Evolutionary conservation across 768 basidiomycete species (phyloP), one percentile per base, ranked within the genome.

Genomic region (Amanita molliuscula): DNA sequence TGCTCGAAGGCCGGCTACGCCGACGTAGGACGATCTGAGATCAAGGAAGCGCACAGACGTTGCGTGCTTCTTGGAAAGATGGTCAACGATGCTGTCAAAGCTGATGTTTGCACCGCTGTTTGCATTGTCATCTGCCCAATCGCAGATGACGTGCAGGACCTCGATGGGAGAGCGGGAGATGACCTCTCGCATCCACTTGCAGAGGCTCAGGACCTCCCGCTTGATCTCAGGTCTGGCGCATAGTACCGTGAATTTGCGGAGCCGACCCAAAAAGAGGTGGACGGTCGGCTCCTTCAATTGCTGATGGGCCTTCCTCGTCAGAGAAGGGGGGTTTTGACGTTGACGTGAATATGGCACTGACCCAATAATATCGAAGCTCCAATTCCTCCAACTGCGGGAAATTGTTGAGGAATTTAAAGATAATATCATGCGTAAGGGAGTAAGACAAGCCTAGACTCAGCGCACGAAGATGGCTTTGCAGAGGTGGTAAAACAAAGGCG

Each of bases 361-460:
- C 80, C 61, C 72, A 65, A 54, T 79, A 80, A 61, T 82, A 77
- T 25, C 67, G 68, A 34, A 79, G 57, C 20, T 72, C 62, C 0
- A 78, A 59, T 0, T 53, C 54, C 34, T 67, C 60, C 2, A 83
- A 59, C 5, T 60, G 54, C 4, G 65, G 61, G 2, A 81, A 59
- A 31, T 72, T 60, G 1, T 59, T 58, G 11, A 80, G 61, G 53
- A 77, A 77, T 4, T 55, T 47, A 56, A 78, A 79, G 3, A 79
- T 66, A 49, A 81, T 75, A 26, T 69, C 66, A 53, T 81, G 65
- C 0, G 71, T 71, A 40, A 83, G 64, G 1, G 80, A 80, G 56
- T 81, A 83, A 0, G 80, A 81, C 1, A 82, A 54, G 0, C 80
- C 79, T 2, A 81, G 55, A 2, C 72, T 68, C 37, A 81, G 62